phyloP scores from a whole-genome alignment of 2,329 filamentous ascomycete species.

The Aspergillus arachidicola region DNA sequence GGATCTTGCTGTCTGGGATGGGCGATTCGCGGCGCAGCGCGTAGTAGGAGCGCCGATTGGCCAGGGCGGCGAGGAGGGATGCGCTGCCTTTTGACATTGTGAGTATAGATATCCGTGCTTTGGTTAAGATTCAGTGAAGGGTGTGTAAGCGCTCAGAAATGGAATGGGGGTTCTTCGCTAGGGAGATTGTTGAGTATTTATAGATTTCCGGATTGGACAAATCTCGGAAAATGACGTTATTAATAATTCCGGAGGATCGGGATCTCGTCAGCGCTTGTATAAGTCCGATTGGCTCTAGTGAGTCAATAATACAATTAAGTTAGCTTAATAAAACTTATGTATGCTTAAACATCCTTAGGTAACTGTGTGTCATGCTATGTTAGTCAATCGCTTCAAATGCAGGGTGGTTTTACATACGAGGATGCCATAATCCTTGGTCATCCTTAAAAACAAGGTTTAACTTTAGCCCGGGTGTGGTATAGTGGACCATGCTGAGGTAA shows the following conservation, averaged over 20 bases:
- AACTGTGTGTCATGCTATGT: neutral
- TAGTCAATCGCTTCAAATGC: neutral
- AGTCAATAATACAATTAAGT: neutral
- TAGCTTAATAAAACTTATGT: neutral
- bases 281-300: neutral
- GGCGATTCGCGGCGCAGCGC: slow-evolving; percentile 28
- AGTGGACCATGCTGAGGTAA: neutral
- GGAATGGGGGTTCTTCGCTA: too few species aligned
- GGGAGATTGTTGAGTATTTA: neutral
- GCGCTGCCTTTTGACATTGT: slow-evolving; percentile 4
- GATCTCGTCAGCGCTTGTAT: neutral
- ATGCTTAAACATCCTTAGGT: neutral
- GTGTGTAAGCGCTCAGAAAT: too few species aligned
- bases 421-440: neutral
- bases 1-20: slow-evolving; percentile 33
- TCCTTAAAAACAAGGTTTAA: neutral
- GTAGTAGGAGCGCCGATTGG: slow-evolving; percentile 33
- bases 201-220: neutral
- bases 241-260: neutral
- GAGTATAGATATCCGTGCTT: neutral
- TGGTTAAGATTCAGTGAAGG: too few species aligned
- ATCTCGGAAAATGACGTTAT: neutral
- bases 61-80: slow-evolving; percentile 17
- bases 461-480: neutral
- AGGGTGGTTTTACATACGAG: neutral